Evolutionary conservation across 2,329 filamentous ascomycete species (phyloP).

Genomic region (Epichloe sibirici): DNA sequence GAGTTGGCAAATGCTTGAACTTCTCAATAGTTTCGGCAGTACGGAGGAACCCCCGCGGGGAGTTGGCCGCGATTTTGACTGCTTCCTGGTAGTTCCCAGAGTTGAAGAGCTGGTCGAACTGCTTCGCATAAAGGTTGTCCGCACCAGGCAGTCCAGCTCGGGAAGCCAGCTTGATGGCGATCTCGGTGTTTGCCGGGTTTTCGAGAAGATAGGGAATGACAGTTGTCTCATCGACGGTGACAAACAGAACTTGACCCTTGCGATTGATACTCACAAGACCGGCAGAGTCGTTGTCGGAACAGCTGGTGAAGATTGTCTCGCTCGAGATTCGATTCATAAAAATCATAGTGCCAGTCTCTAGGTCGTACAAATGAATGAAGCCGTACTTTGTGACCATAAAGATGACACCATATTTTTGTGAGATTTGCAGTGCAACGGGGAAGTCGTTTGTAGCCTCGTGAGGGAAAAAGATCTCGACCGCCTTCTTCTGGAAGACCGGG

Average conservation of each 20-base stretch:
- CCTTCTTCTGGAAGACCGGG: constrained; percentile 85
- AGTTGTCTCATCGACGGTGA: constrained; percentile 82
- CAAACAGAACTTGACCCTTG: constrained; percentile 91
- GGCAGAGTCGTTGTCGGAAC: constrained; percentile 67
- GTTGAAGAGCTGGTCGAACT: constrained; percentile 80
- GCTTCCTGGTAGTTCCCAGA: constrained; percentile 75
- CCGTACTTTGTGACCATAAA: constrained; percentile 98
- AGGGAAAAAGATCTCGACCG: constrained; percentile 95
- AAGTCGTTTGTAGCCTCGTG: constrained; percentile 93
- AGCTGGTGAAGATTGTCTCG: constrained; percentile 96
- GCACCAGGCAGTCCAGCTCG: constrained; percentile 88
- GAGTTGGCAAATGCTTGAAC: constrained; percentile 76
- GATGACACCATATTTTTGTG: constrained; percentile 89
- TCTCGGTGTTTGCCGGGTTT: constrained; percentile 84
- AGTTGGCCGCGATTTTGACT: constrained; percentile 93
- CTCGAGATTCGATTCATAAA: constrained; percentile 99
- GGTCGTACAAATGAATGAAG: constrained; percentile 96
- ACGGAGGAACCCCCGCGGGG: constrained; percentile 86
- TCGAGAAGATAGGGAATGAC: constrained; percentile 92
- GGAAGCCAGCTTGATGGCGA: constrained; percentile 93
- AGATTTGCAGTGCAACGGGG: constrained; percentile 95
- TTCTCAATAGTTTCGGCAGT: constrained; percentile 91
- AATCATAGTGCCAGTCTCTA: constrained; percentile 89
- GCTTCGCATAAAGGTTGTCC: constrained; percentile 82
- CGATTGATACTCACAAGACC: constrained; percentile 94